These are phyloP conservation scores for Epichloe amarillans DNA, from an alignment of 2,329 filamentous ascomycete species.

Conservation along the genomic window DNA sequence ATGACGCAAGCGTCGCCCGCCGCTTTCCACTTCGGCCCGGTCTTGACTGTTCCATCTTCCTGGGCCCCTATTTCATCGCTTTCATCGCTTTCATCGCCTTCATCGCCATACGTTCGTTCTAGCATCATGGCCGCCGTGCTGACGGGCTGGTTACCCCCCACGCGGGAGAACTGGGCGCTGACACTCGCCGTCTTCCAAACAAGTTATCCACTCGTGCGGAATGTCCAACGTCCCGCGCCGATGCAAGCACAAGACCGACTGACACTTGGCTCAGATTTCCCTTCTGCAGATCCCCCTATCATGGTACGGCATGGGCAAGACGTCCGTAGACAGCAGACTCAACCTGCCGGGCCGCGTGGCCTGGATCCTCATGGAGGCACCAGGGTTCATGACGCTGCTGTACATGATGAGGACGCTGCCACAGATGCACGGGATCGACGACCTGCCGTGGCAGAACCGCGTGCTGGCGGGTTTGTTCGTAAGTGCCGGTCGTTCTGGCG, in stretches of 20 bases:
- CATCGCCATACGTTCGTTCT: too few species aligned
- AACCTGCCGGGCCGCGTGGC: slow-evolving; percentile 83
- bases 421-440: slow-evolving; percentile 36
- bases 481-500: slow-evolving; percentile 13
- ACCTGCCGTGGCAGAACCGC: slow-evolving; percentile 66
- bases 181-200: slow-evolving; percentile 40
- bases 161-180: slow-evolving; percentile 41
- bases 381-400: slow-evolving; percentile 62
- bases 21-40: too few species aligned
- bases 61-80: too few species aligned
- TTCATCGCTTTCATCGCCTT: too few species aligned
- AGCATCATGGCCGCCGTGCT: slow-evolving; percentile 30
- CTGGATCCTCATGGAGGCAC: slow-evolving; percentile 81
- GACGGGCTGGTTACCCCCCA: slow-evolving; percentile 43
- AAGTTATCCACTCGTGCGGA: slow-evolving; percentile 34
- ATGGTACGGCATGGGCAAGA: slow-evolving; percentile 90
- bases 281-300: slow-evolving; percentile 58
- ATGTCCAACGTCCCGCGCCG: background rate
- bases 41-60: too few species aligned
- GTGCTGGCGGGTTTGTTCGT: slow-evolving; percentile 57
- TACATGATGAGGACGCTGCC: slow-evolving; percentile 68
- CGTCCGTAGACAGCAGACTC: slow-evolving; percentile 56
- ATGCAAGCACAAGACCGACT: background rate
- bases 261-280: slow-evolving; percentile 40
- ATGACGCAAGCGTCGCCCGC: too few species aligned